Percentiles rank a stretch among this genome's conserved stretches.
Conservation (phyloP, 2,329 filamentous ascomycete species). For the Diaporthe citriasiana region DNA sequence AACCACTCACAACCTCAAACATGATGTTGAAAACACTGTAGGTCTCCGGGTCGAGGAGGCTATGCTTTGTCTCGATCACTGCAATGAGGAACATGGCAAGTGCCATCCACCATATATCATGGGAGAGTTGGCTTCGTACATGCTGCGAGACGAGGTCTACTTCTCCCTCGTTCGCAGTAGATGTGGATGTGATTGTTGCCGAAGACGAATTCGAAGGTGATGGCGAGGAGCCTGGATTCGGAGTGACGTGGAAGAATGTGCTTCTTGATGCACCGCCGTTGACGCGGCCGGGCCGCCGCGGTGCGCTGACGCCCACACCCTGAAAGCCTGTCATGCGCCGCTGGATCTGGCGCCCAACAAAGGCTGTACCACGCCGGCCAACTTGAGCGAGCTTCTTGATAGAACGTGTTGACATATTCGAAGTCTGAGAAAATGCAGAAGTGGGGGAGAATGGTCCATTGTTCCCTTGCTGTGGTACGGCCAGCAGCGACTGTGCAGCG, state of each 20-base stretch:
- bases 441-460: constrained; percentile 14
- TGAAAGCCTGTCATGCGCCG: constrained; percentile 45
- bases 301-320: constrained; percentile 44
- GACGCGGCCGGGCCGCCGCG: constrained; percentile 40
- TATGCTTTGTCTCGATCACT: constrained; percentile 71
- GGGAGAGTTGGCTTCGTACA: constrained; percentile 73
- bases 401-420: constrained; percentile 38
- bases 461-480: not conserved
- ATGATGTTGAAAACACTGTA: constrained; percentile 74
- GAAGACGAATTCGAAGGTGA: constrained; percentile 19
- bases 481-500: constrained; percentile 27
- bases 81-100: constrained; percentile 72
- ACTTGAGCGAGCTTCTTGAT: constrained; percentile 42
- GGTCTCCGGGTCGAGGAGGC: constrained; percentile 62
- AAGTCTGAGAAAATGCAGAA: constrained; percentile 30
- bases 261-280: constrained; percentile 34
- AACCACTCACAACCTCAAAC: constrained; percentile 64
- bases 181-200: constrained; percentile 42
- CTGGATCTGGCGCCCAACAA: constrained; percentile 51
- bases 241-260: constrained; percentile 6
- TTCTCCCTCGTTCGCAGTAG: constrained; percentile 40
- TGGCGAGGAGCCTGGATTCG: constrained; percentile 9
- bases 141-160: constrained; percentile 58
- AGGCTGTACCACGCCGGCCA: constrained; percentile 45
- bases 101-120: constrained; percentile 77